These are phyloP conservation scores for Physcomitrium patens DNA, from an alignment of 225 moss, liverwort and hornwort genomes.

Conservation along the genomic window DNA sequence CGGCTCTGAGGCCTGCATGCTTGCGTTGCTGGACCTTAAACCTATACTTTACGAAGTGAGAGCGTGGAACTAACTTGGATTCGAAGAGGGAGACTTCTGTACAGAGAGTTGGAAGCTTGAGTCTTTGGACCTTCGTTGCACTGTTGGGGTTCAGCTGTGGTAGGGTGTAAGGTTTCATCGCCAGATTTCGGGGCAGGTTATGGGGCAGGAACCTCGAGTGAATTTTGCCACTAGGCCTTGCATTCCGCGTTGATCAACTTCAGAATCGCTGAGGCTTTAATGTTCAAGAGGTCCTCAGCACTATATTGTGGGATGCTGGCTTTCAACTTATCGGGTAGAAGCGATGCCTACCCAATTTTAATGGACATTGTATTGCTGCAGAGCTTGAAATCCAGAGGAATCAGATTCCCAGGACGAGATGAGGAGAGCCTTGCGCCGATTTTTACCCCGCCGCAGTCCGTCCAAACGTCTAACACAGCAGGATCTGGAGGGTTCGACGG, in stretches of 20 bases:
- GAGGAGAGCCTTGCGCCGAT: slow-evolving; percentile 93
- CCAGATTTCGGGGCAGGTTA: not conserved
- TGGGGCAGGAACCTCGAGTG: not conserved
- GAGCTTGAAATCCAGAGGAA: slow-evolving; percentile 89
- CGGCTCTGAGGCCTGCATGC: not conserved
- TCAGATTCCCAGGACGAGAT: slow-evolving; percentile 84
- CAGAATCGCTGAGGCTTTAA: not conserved
- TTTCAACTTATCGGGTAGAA: not conserved
- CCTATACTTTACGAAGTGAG: not conserved
- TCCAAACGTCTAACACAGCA: slow-evolving; percentile 29
- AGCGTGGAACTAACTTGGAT: not conserved
- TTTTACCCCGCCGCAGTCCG: slow-evolving; percentile 76
- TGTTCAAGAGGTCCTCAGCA: no score
- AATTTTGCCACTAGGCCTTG: not conserved
- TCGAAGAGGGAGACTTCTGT: not conserved
- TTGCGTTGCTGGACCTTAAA: not conserved
- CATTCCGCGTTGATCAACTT: not conserved
- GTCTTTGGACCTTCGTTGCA: not conserved
- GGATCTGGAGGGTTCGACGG: slow-evolving; percentile 40
- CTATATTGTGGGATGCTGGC: not conserved
- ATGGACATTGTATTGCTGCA: slow-evolving; percentile 28
- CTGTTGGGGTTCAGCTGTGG: not conserved
- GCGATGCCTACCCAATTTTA: not conserved
- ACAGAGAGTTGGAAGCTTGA: no score
- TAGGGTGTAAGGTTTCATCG: not conserved